Conservation (phyloP, 331 rosid species). For the Pyrus hybrid region DNA sequence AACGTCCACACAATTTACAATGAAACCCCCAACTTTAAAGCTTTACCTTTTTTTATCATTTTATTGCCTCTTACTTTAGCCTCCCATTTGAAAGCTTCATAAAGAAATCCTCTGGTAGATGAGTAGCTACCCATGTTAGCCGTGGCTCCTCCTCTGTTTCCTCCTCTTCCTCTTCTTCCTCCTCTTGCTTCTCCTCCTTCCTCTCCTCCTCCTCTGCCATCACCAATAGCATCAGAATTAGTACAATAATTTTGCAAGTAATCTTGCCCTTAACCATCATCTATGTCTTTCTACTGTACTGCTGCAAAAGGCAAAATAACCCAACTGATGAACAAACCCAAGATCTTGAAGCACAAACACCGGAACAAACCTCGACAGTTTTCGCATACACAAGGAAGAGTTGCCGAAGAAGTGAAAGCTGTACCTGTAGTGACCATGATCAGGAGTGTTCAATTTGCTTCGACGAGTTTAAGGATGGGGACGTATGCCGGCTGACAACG, state of each 20-base stretch:
- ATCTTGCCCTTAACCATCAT: not conserved
- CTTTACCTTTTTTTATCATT: too few relatives aligned
- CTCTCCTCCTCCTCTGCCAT: not conserved
- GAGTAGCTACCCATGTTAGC: not conserved
- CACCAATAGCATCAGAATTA: not conserved
- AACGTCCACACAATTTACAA: not conserved
- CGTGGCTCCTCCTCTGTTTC: not conserved
- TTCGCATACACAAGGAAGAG: not conserved
- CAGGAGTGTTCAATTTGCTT: conserved; percentile 1
- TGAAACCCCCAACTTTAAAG: too few relatives aligned
- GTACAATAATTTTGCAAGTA: not conserved
- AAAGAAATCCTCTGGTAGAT: not conserved
- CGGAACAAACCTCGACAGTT: not conserved
- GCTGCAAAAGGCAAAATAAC: not conserved
- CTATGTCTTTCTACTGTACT: not conserved
- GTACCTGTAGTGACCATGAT: not conserved
- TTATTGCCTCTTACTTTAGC: not conserved
- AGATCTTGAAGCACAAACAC: not conserved
- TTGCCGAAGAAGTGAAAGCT: not conserved
- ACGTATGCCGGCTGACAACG: not conserved
- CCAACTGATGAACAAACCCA: not conserved
- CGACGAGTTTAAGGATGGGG: not conserved
- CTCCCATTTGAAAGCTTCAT: not conserved
- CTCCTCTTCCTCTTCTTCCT: not conserved
- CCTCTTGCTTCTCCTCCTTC: too few relatives aligned